A percentile compares a stretch with the other conserved stretches of the same genome.
phyloP scores from a whole-genome alignment of 768 basidiomycete species.

The Russula sp. region DNA sequence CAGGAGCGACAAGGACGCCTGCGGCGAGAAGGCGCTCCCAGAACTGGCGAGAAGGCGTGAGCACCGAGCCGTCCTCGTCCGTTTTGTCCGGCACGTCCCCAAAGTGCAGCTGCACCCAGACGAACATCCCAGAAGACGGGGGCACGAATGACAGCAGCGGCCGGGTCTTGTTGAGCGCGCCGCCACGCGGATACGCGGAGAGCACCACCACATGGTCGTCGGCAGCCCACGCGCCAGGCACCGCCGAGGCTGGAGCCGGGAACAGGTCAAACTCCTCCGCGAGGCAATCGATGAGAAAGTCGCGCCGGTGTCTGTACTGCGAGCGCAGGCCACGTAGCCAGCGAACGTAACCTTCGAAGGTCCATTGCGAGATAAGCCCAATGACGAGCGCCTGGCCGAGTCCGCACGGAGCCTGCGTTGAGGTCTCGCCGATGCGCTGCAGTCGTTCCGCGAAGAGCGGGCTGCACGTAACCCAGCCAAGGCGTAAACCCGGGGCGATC shows the following conservation, averaged over 20 bases:
- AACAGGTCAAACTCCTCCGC: conserved; percentile 56
- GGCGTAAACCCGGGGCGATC: conserved; percentile 67
- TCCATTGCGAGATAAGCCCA: conserved; percentile 59
- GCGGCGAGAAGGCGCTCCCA: conserved; percentile 55
- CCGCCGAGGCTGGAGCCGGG: conserved; percentile 27
- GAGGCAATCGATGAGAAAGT: conserved; percentile 60
- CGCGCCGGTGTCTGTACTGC: conserved; percentile 55
- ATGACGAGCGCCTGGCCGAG: conserved; percentile 63
- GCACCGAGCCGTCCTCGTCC: conserved; percentile 28
- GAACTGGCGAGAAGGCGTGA: conserved; percentile 50
- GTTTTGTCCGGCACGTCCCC: conserved; percentile 45
- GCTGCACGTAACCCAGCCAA: conserved; percentile 79
- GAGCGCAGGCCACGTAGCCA: conserved; percentile 64
- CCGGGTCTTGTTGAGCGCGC: conserved; percentile 33
- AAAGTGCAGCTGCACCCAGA: conserved; percentile 65
- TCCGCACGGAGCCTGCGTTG: conserved; percentile 65
- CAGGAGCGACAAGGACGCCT: conserved; percentile 60
- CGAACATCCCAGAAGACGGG: conserved; percentile 80
- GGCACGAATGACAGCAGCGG: conserved; percentile 64
- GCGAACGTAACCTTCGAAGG: conserved; percentile 62
- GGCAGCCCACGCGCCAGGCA: conserved; percentile 29
- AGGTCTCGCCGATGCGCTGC: conserved; percentile 61
- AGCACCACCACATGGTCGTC: conserved; percentile 33
- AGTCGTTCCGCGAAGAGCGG: conserved; percentile 71
- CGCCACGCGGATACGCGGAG: conserved; percentile 35